Evolutionary conservation across 768 basidiomycete genomes (phyloP).

Genomic region (Antrodiella citrinella): DNA sequence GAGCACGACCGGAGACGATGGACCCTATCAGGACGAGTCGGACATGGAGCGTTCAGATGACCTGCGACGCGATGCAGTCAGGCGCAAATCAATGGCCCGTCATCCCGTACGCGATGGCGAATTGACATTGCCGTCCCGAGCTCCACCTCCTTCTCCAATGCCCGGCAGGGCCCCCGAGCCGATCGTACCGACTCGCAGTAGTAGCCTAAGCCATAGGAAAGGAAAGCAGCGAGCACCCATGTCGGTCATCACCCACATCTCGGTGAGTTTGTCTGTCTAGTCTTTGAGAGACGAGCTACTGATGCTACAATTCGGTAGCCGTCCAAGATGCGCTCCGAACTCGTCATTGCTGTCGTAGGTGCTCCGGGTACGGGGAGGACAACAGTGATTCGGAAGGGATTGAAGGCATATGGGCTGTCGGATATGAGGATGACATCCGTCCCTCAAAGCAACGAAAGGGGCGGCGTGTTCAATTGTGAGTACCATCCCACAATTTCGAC

Average conservation of each 20-base stretch:
- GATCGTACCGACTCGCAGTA: slow-evolving; percentile 17
- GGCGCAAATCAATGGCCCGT: slow-evolving; percentile 21
- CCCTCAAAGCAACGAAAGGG: slow-evolving; percentile 11
- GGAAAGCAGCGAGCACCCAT: slow-evolving; percentile 15
- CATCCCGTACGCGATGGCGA: slow-evolving; percentile 19
- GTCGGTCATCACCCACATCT: slow-evolving; percentile 19
- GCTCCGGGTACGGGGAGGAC: slow-evolving; percentile 79
- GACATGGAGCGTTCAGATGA: slow-evolving; percentile 21
- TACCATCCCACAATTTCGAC: neutral
- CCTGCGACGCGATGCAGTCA: slow-evolving; percentile 7
- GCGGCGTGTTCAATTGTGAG: slow-evolving; percentile 19
- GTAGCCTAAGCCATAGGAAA: slow-evolving; percentile 17
- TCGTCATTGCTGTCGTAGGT: slow-evolving; percentile 76
- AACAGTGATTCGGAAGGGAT: slow-evolving; percentile 67
- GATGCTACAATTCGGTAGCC: slow-evolving; percentile 2
- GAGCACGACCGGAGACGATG: slow-evolving; percentile 42
- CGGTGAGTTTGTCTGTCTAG: slow-evolving; percentile 10
- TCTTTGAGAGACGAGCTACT: neutral
- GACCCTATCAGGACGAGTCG: slow-evolving; percentile 17
- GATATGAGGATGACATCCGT: slow-evolving; percentile 18
- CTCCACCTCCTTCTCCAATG: slow-evolving; percentile 9
- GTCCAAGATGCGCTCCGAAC: slow-evolving; percentile 15
- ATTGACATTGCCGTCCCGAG: slow-evolving; percentile 23
- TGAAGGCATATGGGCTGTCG: slow-evolving; percentile 49
- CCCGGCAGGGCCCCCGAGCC: slow-evolving; percentile 3